Percentiles rank a stretch among this genome's conserved stretches.
phyloP scores from a whole-genome alignment of 169 alveolate species.

The Eimeria necatrix region DNA sequence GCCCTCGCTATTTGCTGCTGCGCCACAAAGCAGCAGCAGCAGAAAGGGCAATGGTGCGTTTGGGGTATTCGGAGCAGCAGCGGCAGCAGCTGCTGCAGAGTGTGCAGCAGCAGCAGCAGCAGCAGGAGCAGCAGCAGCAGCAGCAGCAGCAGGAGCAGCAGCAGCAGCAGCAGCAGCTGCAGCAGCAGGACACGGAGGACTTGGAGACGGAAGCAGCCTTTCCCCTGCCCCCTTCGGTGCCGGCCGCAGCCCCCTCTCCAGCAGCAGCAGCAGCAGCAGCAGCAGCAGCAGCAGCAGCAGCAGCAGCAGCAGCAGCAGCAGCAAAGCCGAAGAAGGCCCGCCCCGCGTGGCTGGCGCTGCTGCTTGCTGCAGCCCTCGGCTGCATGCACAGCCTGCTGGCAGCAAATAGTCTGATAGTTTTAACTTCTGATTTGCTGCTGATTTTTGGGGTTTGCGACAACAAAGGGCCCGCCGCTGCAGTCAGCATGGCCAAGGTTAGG shows the following conservation, averaged over 20 bases:
- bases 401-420: not conserved
- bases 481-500: constrained; percentile 7
- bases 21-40: not conserved
- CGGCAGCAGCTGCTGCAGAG: constrained; percentile 62
- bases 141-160: not conserved
- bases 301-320: not conserved
- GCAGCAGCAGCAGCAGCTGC: constrained; percentile 3
- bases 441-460: constrained; percentile 19
- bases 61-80: constrained; percentile 7
- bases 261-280: too few relatives aligned
- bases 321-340: not conserved
- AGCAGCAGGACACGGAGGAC: not conserved
- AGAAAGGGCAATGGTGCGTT: not conserved
- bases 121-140: not conserved
- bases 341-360: not conserved
- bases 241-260: not conserved
- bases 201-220: not conserved
- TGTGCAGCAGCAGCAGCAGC: constrained; percentile 48
- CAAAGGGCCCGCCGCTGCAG: not conserved
- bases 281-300: not conserved
- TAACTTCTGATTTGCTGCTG: not conserved
- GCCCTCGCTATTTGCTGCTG: constrained; percentile 29
- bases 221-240: not conserved
- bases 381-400: constrained; percentile 29
- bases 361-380: constrained; percentile 12